Base-by-base conservation (phyloP, 2,329 filamentous ascomycete genomes). In the Claviceps digitariae region DNA sequence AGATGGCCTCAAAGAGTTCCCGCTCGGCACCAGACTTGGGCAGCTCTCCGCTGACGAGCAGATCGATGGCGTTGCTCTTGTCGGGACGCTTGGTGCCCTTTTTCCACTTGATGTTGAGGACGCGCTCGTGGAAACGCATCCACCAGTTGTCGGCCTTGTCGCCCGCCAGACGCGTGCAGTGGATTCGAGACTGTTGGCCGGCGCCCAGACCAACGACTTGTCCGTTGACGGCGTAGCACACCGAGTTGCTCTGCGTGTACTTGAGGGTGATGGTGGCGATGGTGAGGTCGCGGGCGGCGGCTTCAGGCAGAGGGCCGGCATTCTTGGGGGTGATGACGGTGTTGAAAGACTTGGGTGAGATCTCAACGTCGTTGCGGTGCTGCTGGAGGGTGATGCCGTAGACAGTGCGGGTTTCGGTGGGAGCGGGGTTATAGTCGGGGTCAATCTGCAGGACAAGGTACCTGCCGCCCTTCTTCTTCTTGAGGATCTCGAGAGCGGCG, bases 111-210 rank as follows among this genome's bases (percentile, higher is more conserved):
- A 98, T 85, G 65, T 75, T 78, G 50, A 97, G 78, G 13, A 93
- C 87, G 52, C 88, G 85, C 61, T 88, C 84, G 75, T 96, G 87
- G 82, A 97, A 97, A 64, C 93, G 87, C 78, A 98, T 86, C 93
- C 91, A 98, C 91, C 91, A 97, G 78, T 95, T 96, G 72, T 98
- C 93, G 49, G 90, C 89, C 78, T 98, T 98, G 76, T 97, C 91
- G 56, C 93, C 93, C 12, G 93, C 93, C 51, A 98, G 82, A 60
- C 93, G 86, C 44, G 93, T 98, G 81, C 93, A 98, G 79, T 98
- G 93, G 62, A 98, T 98, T 61, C 93, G 86, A 57, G 88, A 95
- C 74, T 98, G 93, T 72, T 98, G 93, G 56, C 93, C 93, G 53
- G 93, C 93, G 59, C 93, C 93, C 53, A 98, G 83, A 59, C 93